These are phyloP conservation scores for Luffa acutangula DNA, from an alignment of 306 rosid species.

Conservation along the genomic window DNA sequence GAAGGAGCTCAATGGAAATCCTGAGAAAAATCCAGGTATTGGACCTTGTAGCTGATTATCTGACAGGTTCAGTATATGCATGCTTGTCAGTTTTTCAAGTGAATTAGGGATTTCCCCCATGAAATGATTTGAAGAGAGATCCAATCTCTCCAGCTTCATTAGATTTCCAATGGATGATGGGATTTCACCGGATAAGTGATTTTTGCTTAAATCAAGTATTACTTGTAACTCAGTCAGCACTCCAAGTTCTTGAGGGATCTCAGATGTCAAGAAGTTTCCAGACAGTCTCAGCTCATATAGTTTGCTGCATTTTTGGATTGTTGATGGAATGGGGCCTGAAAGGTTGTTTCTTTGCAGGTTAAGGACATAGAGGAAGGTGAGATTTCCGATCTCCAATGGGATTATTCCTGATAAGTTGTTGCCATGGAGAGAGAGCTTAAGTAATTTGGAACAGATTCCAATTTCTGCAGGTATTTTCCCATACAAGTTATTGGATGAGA, in stretches of 20 bases:
- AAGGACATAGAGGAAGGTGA: conserved; percentile 69
- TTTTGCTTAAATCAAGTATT: conserved; percentile 61
- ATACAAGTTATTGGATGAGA: conserved; percentile 59
- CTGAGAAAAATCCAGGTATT: conserved; percentile 56
- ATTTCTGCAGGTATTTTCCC: conserved; percentile 60
- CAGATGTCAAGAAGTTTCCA: conserved; percentile 49
- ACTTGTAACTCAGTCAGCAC: conserved; percentile 69
- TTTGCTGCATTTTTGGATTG: conserved; percentile 52
- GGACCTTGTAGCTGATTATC: conserved; percentile 57
- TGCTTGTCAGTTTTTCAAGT: conserved; percentile 69
- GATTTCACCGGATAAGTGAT: conserved; percentile 49
- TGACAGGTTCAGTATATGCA: conserved; percentile 71
- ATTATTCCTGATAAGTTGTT: conserved; percentile 68
- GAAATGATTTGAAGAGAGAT: conserved; percentile 68
- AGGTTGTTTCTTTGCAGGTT: conserved; percentile 56
- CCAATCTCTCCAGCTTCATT: conserved; percentile 71
- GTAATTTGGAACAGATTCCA: conserved; percentile 65
- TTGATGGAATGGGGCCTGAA: conserved; percentile 60
- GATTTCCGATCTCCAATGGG: conserved; percentile 77
- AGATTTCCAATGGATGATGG: conserved; percentile 69
- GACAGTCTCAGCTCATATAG: conserved; percentile 82
- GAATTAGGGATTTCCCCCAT: conserved; percentile 53
- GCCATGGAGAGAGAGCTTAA: conserved; percentile 63
- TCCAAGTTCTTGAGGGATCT: conserved; percentile 61
- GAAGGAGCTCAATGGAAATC: conserved; percentile 73